Percentiles rank a stretch among this genome's conserved stretches.
phyloP scores from a whole-genome alignment of 202 grass and related monocot species.

The Carex sylvatica region DNA sequence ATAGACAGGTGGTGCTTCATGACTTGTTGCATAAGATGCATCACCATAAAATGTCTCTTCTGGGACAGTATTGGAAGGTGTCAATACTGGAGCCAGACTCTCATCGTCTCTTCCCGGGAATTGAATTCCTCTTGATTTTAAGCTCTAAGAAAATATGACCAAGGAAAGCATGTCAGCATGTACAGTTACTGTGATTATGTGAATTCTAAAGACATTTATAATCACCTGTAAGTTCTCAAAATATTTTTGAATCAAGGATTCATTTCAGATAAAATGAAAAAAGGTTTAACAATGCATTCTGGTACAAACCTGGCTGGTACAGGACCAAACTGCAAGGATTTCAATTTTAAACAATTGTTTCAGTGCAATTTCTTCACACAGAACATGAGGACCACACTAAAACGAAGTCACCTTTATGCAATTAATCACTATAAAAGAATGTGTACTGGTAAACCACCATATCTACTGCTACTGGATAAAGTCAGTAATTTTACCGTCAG shows the following conservation, averaged over 20 bases:
- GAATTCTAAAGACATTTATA: not conserved
- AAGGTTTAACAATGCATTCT: not conserved
- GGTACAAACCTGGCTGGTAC: not conserved
- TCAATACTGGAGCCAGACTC: constrained; percentile 84
- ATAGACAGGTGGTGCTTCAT: constrained; percentile 48
- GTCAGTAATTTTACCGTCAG: not conserved
- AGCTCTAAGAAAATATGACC: constrained; percentile 49
- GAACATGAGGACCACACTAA: not conserved
- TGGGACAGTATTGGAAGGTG: constrained; percentile 53
- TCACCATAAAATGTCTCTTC: constrained; percentile 48
- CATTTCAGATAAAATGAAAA: not conserved
- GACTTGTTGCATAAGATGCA: constrained; percentile 37
- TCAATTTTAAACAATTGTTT: not conserved
- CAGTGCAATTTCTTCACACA: not conserved
- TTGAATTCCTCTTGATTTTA: constrained; percentile 75
- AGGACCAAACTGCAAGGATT: not conserved
- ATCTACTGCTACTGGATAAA: not conserved
- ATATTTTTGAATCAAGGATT: not conserved
- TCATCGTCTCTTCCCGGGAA: constrained; percentile 77
- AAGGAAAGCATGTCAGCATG: constrained; percentile 12
- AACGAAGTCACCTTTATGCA: not conserved
- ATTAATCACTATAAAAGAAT: not conserved
- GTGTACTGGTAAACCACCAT: not conserved
- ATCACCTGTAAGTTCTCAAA: not conserved
- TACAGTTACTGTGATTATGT: not conserved